These are phyloP conservation scores for Aspergillus neoniger DNA, from an alignment of 2,329 filamentous ascomycete genomes.

Conservation along the genomic window DNA sequence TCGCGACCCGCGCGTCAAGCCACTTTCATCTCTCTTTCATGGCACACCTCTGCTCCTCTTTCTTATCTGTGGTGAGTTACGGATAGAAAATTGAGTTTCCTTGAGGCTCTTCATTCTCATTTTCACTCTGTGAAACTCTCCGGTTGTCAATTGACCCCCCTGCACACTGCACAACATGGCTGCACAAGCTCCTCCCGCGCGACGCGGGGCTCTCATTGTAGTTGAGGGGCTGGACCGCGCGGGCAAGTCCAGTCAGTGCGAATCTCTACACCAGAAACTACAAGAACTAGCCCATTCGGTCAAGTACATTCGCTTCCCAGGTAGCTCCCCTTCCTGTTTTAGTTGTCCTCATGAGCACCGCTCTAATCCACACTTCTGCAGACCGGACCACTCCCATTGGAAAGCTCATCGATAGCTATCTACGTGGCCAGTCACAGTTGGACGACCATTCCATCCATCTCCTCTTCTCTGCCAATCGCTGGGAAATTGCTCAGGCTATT, in stretches of 20 bases:
- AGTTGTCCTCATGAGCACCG: neutral
- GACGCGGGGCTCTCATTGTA: slow-evolving; percentile 73
- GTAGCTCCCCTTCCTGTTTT: slow-evolving; percentile 39
- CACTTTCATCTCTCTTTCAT: too few species aligned
- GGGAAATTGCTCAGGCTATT: slow-evolving; percentile 63
- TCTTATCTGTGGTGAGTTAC: neutral
- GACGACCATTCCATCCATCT: slow-evolving; percentile 90
- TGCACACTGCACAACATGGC: slow-evolving; percentile 16
- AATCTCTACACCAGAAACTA: slow-evolving; percentile 62
- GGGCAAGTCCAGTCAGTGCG: slow-evolving; percentile 89
- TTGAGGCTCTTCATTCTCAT: neutral
- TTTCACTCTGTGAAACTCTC: neutral
- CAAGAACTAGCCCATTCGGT: slow-evolving; percentile 54
- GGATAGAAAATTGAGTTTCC: neutral
- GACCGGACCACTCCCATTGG: slow-evolving; percentile 84
- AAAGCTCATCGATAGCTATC: slow-evolving; percentile 80
- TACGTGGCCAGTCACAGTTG: slow-evolving; percentile 70
- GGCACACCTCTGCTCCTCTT: too few species aligned
- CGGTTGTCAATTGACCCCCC: neutral
- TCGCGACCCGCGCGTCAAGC: too few species aligned
- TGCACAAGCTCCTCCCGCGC: slow-evolving; percentile 17
- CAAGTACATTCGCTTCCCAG: slow-evolving; percentile 66
- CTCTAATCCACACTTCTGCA: slow-evolving; percentile 38
- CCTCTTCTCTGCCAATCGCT: slow-evolving; percentile 86
- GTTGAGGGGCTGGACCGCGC: slow-evolving; percentile 88